These are phyloP conservation scores for Ophiognomonia clavigignenti-juglandacearum DNA, from an alignment of 2,329 filamentous ascomycete species.

Conservation along the genomic window DNA sequence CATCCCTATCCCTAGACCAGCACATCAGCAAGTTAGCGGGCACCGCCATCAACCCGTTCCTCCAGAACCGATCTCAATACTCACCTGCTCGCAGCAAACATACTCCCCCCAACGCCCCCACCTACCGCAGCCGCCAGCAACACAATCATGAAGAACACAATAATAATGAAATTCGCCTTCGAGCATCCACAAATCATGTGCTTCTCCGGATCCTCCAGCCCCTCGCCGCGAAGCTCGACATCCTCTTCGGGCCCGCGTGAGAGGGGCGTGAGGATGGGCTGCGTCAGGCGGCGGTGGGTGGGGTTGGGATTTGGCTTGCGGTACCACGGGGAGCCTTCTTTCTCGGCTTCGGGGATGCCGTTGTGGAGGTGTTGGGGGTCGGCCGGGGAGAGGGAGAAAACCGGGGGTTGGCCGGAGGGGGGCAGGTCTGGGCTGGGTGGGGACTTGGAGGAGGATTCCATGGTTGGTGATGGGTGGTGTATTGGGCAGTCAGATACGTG, in stretches of 20 bases:
- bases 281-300: no score
- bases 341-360: background rate
- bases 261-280: background rate
- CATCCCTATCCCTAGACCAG: no score
- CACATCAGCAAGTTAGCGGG: no score
- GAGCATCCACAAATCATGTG: slow-evolving; percentile 8
- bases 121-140: slow-evolving; percentile 7
- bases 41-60: no score
- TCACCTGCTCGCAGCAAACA: slow-evolving; percentile 2
- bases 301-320: background rate
- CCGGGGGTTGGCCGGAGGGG: background rate
- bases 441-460: no score
- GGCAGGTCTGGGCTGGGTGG: background rate
- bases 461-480: no score
- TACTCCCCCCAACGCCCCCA: slow-evolving; percentile 7
- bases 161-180: slow-evolving; percentile 3
- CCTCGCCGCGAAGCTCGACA: background rate
- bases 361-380: background rate
- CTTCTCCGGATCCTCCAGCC: background rate
- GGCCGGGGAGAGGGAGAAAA: background rate
- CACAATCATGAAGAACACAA: slow-evolving; percentile 9
- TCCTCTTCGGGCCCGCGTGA: background rate
- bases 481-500: no score
- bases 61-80: no score
- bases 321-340: background rate